Percentiles rank a stretch among this genome's conserved stretches.
These are phyloP conservation scores for Phytophthora sp. DNA, from an alignment of 352 stramenopile species.

Conservation along the genomic window DNA sequence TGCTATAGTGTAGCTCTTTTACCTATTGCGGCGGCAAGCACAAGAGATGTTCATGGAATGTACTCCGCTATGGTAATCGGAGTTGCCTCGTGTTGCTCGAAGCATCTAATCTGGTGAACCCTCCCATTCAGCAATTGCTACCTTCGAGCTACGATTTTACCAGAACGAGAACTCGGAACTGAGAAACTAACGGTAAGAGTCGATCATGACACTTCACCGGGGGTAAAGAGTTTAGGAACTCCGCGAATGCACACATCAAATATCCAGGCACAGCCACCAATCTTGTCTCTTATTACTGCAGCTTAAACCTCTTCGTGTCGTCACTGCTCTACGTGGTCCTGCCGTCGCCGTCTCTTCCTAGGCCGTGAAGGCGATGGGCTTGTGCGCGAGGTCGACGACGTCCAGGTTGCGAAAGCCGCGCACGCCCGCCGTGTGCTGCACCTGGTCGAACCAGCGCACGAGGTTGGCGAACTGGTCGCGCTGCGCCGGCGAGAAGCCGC, in stretches of 20 bases:
- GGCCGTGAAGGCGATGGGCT: constrained; percentile 66
- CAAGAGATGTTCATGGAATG: too few species aligned
- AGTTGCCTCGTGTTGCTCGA: too few species aligned
- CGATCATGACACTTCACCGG: too few species aligned
- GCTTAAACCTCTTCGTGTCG: not conserved
- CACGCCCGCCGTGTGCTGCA: constrained; percentile 85
- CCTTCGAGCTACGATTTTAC: too few species aligned
- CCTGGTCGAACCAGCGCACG: constrained; percentile 86
- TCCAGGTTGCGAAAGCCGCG: constrained; percentile 81
- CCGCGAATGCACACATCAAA: constrained; percentile 2
- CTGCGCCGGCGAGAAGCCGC: constrained; percentile 42
- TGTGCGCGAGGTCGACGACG: constrained; percentile 54
- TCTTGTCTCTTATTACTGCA: constrained; percentile 5
- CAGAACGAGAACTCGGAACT: too few species aligned
- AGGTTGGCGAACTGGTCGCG: constrained; percentile 61
- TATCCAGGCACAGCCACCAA: not conserved
- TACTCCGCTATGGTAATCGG: too few species aligned
- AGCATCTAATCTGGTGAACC: too few species aligned
- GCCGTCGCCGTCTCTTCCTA: constrained; percentile 46
- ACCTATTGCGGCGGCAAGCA: too few species aligned
- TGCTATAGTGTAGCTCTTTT: too few species aligned
- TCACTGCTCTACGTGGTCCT: not conserved
- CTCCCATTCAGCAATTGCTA: too few species aligned
- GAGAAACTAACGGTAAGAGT: too few species aligned
- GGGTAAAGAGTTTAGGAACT: too few species aligned